Base-by-base conservation (phyloP, 345 rosid genomes). In the Psidium guajava region DNA sequence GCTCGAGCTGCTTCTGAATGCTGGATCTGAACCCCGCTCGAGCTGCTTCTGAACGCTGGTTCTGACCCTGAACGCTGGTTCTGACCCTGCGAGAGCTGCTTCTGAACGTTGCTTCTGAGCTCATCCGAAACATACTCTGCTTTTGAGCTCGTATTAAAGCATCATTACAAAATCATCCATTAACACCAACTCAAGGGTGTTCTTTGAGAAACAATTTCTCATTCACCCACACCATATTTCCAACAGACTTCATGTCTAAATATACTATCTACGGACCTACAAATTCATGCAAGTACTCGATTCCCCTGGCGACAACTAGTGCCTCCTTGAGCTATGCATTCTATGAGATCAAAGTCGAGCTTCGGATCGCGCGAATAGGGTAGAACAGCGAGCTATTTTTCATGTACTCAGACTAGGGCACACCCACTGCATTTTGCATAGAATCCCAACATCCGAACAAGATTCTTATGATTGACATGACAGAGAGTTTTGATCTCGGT, bases 211-310 rank as follows among this genome's bases (percentile, higher is more conserved):
- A n/a, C n/a, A n/a, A n/a, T n/a, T n/a, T n/a, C n/a, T n/a, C n/a
- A n/a, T n/a, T n/a, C n/a, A n/a, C n/a, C n/a, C n/a, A n/a, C n/a
- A n/a, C n/a, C n/a, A n/a, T n/a, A n/a, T n/a, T n/a, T n/a, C n/a
- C n/a, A n/a, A n/a, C n/a, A n/a, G n/a, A n/a, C n/a, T 86, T 86
- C 47, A 82, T 10, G 42, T 86, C 87, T 20, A 64, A 53, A 54
- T 61, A 82, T 82, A 82, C 36, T 40, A 86, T 28, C 6, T 36
- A 36, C 21, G 80, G 54, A 24, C 40, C 13, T 0, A 82, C 58
- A 50, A 50, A 51, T 20, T 21, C 42, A 32, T 86, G 87, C 81
- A 86, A 61, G 59, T 86, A 86, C 22, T 59, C 40, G 4, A 82
- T 51, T 82, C 84, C 87, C 32, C 51, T 58, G 25, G 84, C 84